Evolutionary conservation across 2,329 filamentous ascomycete genomes (phyloP).

Genomic region (Phaeosphaeriaceae sp.): DNA sequence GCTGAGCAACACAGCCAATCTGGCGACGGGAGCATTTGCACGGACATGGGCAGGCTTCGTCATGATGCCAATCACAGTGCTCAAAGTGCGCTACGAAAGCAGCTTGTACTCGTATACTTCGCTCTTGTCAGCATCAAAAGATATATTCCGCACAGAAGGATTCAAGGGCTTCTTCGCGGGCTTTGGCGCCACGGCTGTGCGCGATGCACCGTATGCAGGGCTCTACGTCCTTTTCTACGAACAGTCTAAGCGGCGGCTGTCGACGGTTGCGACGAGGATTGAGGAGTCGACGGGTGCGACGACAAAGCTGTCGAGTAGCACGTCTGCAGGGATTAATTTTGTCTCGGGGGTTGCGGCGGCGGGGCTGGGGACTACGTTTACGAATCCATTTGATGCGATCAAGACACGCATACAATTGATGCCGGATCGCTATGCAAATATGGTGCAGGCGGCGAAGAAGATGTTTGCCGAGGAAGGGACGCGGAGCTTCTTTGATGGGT

Average conservation of each 20-base stretch:
- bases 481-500: conserved; percentile 81
- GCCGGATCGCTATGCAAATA: conserved; percentile 81
- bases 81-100: conserved; percentile 96
- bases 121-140: conserved; percentile 71
- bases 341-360: conserved; percentile 81
- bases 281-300: conserved; percentile 35
- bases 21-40: conserved; percentile 82
- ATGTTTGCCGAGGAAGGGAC: conserved; percentile 86
- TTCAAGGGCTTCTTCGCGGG: conserved; percentile 87
- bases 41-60: conserved; percentile 86
- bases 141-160: conserved; percentile 77
- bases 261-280: conserved; percentile 35
- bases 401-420: conserved; percentile 95
- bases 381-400: conserved; percentile 95
- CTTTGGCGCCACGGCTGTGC: conserved; percentile 89
- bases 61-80: conserved; percentile 93
- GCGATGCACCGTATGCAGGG: conserved; percentile 96
- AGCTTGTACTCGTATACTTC: conserved; percentile 84
- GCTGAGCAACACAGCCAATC: conserved; percentile 82
- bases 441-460: conserved; percentile 73
- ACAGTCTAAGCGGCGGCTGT: conserved; percentile 72
- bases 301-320: conserved; percentile 31
- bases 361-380: conserved; percentile 81
- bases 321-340: conserved; percentile 80
- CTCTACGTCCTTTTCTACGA: conserved; percentile 96